Conservation (phyloP, 176 grass and related monocot species). For the Hyparrhenia diplandra region DNA sequence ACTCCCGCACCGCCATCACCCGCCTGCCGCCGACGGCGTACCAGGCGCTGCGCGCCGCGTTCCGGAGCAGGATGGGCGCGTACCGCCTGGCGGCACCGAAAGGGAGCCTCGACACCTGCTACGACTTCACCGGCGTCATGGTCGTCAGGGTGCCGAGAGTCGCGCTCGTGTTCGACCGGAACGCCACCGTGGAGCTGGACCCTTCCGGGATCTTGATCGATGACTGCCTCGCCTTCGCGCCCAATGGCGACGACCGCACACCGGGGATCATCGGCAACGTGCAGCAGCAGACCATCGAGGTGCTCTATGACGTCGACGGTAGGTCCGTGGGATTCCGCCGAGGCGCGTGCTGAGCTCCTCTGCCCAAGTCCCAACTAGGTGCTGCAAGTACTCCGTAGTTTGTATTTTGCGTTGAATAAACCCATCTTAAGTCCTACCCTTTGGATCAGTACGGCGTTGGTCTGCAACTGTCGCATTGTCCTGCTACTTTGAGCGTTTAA, state of each 20-base stretch:
- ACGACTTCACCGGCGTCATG: slow-evolving; percentile 34
- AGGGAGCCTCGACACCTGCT: slow-evolving; percentile 43
- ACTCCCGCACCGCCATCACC: slow-evolving; percentile 54
- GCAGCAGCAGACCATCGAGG: slow-evolving; percentile 76
- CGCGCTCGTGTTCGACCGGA: slow-evolving; percentile 28
- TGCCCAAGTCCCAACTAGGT: too few species aligned
- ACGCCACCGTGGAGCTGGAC: slow-evolving; percentile 24
- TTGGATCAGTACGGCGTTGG: too few species aligned
- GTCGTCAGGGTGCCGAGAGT: slow-evolving; percentile 31
- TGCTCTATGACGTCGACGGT: slow-evolving; percentile 54
- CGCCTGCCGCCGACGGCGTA: slow-evolving; percentile 53
- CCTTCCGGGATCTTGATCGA: slow-evolving; percentile 29
- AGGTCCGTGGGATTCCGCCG: slow-evolving; percentile 36
- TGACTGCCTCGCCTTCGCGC: slow-evolving; percentile 74
- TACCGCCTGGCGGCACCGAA: background rate
- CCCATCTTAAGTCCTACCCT: too few species aligned
- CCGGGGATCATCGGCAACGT: slow-evolving; percentile 66
- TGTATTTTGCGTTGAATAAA: too few species aligned
- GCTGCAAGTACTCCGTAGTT: too few species aligned
- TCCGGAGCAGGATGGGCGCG: slow-evolving; percentile 29
- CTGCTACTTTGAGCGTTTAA: too few species aligned
- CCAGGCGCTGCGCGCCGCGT: slow-evolving; percentile 32
- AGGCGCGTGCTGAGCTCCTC: slow-evolving; percentile 39
- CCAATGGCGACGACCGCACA: slow-evolving; percentile 27
- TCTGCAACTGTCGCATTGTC: too few species aligned